Evolutionary conservation across 805 yeast genomes (phyloP).

Genomic region (Cyberlindnera sargentensis): DNA sequence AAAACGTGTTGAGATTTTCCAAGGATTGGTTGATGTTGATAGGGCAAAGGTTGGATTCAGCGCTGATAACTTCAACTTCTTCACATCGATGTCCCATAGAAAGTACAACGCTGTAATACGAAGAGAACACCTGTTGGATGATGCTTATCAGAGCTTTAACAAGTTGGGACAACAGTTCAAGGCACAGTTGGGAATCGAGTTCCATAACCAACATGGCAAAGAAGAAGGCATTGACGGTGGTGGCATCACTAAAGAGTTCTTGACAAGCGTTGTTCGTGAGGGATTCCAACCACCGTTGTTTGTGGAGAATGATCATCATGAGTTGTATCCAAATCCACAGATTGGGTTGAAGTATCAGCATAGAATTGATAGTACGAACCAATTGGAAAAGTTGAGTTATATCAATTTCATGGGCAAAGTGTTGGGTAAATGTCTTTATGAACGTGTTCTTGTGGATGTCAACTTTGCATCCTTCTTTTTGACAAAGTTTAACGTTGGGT

Average conservation of each 20-base stretch:
- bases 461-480: constrained; percentile 83
- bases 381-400: constrained; percentile 25
- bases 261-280: constrained; percentile 64
- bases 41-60: constrained; percentile 23
- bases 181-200: constrained; percentile 51
- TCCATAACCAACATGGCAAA: constrained; percentile 62
- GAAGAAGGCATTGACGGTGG: constrained; percentile 98
- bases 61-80: background rate
- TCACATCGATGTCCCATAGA: background rate
- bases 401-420: constrained; percentile 70
- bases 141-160: constrained; percentile 59
- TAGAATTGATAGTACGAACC: constrained; percentile 26
- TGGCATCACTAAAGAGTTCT: constrained; percentile 86
- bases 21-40: constrained; percentile 53
- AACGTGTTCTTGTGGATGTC: constrained; percentile 71
- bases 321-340: constrained; percentile 69
- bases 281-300: constrained; percentile 48
- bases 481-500: constrained; percentile 38
- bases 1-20: constrained; percentile 67
- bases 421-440: constrained; percentile 85
- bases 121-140: constrained; percentile 65
- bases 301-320: constrained; percentile 41
- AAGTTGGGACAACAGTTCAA: constrained; percentile 52
- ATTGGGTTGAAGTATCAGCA: constrained; percentile 31
- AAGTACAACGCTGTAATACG: constrained; percentile 45